These are phyloP conservation scores for Aegilops speltoides DNA, from an alignment of 176 grass and related monocot genomes.

Conservation along the genomic window DNA sequence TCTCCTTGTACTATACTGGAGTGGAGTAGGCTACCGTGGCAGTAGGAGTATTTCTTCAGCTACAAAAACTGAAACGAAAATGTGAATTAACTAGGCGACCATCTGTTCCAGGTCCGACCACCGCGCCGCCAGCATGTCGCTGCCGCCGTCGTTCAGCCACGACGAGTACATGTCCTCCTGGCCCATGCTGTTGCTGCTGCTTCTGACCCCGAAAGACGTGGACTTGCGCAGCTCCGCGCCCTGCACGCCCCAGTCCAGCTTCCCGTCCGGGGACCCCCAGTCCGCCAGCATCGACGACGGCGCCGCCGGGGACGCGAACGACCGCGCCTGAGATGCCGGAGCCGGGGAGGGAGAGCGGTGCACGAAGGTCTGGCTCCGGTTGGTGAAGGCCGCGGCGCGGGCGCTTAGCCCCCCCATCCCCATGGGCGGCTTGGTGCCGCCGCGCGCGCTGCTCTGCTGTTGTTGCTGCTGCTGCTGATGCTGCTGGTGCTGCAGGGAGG, in stretches of 20 bases:
- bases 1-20: background rate
- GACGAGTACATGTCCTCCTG: conserved; percentile 15
- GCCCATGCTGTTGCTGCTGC: background rate
- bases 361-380: conserved; percentile 66
- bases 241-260: conserved; percentile 67
- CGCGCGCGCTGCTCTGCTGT: background rate
- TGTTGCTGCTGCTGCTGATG: background rate
- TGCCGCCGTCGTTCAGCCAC: conserved; percentile 41
- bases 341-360: conserved; percentile 30
- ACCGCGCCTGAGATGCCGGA: background rate
- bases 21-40: too few species aligned
- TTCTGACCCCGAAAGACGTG: conserved; percentile 48
- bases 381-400: conserved; percentile 40
- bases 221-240: conserved; percentile 68
- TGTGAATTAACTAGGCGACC: conserved; percentile 23
- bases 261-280: conserved; percentile 69
- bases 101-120: conserved; percentile 59
- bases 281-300: conserved; percentile 40
- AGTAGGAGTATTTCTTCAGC: background rate
- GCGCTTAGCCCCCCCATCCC: conserved; percentile 18
- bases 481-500: conserved; percentile 19
- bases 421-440: background rate
- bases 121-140: conserved; percentile 30
- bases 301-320: conserved; percentile 17
- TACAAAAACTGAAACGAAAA: background rate